phyloP scores from a whole-genome alignment of 1,284 basidiomycete species.

The Cutaneotrichosporon cavernicola region DNA sequence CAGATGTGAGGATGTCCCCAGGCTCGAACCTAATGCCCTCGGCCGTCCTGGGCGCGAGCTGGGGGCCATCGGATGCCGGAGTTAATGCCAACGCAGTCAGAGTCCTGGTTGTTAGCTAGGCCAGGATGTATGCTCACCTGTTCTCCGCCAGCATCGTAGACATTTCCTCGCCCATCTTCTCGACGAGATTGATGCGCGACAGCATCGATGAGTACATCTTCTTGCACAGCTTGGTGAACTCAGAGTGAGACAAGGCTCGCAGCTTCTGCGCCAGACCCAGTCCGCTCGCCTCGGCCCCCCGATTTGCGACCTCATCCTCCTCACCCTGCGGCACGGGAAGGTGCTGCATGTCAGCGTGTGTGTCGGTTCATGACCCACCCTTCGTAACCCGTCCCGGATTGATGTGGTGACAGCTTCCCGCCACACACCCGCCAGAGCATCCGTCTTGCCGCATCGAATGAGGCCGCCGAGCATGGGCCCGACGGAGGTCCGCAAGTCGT shows the following conservation, averaged over 20 bases:
- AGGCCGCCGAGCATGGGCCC: constrained; percentile 72
- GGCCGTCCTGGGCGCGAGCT: constrained; percentile 10
- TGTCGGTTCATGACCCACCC: constrained; percentile 32
- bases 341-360: constrained; percentile 27
- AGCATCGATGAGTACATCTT: constrained; percentile 67
- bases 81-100: background rate
- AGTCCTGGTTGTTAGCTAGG: constrained; percentile 3
- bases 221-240: constrained; percentile 67
- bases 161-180: constrained; percentile 65
- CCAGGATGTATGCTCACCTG: constrained; percentile 17
- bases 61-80: constrained; percentile 3
- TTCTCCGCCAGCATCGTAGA: constrained; percentile 59
- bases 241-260: constrained; percentile 65
- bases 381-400: constrained; percentile 59
- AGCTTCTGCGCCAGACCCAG: constrained; percentile 61
- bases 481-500: constrained; percentile 43
- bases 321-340: constrained; percentile 49
- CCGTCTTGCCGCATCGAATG: constrained; percentile 69
- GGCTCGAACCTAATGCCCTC: constrained; percentile 56
- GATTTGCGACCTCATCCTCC: constrained; percentile 54
- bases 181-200: constrained; percentile 68
- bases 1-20: constrained; percentile 73
- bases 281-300: constrained; percentile 26
- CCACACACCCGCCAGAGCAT: constrained; percentile 71
- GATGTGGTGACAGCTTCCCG: constrained; percentile 69